Evolutionary conservation across 441 rosid genomes (phyloP).

Genomic region (Populus hybrid): DNA sequence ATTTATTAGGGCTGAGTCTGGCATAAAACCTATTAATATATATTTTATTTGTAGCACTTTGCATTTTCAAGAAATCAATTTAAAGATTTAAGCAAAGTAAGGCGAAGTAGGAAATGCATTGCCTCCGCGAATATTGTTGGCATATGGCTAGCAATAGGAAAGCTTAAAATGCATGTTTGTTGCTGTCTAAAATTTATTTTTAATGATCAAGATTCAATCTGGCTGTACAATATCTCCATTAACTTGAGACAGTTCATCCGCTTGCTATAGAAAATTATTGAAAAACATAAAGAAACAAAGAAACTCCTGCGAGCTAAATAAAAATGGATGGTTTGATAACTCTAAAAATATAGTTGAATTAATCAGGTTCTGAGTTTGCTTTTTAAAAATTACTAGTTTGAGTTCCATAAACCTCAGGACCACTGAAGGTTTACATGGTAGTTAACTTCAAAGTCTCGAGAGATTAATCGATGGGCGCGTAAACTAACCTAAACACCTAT

Average conservation of each 20-base stretch:
- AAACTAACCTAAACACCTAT: too few relatives aligned
- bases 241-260: neutral
- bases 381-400: fast-evolving
- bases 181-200: neutral
- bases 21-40: constrained; percentile 1
- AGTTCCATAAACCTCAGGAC: fast-evolving
- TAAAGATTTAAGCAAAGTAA: neutral
- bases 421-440: fast-evolving
- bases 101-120: neutral
- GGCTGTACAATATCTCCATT: neutral
- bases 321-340: neutral
- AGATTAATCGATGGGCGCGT: fast-evolving
- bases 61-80: neutral
- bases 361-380: fast-evolving
- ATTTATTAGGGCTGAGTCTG: constrained; percentile 12
- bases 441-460: fast-evolving
- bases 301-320: neutral
- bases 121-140: neutral
- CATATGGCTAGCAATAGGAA: neutral
- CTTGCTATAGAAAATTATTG: neutral
- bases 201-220: neutral
- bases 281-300: too few relatives aligned
- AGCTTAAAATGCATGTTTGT: neutral
- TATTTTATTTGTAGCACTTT: neutral
- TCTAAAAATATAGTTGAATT: fast-evolving